These are phyloP conservation scores for Lentinula boryana DNA, from an alignment of 768 basidiomycete genomes.

Conservation along the genomic window DNA sequence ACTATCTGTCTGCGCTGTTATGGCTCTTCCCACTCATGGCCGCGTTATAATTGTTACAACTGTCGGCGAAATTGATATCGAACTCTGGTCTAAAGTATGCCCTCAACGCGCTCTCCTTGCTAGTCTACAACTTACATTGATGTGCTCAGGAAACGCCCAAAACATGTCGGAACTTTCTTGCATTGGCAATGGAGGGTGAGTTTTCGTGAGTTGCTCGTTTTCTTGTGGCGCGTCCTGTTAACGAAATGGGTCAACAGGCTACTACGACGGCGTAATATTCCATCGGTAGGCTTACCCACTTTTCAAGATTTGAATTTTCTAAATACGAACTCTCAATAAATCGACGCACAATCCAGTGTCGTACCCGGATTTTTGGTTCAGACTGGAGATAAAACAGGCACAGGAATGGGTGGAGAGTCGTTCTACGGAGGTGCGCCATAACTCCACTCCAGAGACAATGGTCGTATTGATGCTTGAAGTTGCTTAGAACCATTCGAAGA, in stretches of 20 bases:
- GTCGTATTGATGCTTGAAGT: neutral
- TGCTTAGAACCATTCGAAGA: constrained; percentile 85
- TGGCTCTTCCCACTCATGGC: constrained; percentile 84
- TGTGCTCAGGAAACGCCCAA: constrained; percentile 78
- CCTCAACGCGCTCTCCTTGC: neutral
- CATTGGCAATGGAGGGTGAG: constrained; percentile 85
- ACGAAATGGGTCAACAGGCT: constrained; percentile 44
- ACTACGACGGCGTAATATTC: constrained; percentile 94
- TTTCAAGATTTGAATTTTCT: neutral
- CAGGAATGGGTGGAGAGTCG: constrained; percentile 89
- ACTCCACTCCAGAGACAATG: neutral
- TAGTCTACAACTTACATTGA: neutral
- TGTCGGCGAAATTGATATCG: constrained; percentile 82
- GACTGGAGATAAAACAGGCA: constrained; percentile 89
- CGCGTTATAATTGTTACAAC: constrained; percentile 87
- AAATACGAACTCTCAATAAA: neutral
- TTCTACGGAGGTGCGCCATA: constrained; percentile 76
- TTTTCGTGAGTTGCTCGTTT: constrained; percentile 1
- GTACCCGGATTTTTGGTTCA: constrained; percentile 92
- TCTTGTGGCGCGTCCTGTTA: neutral
- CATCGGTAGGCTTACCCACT: constrained; percentile 54
- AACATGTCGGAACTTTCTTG: constrained; percentile 87
- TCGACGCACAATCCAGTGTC: constrained; percentile 37
- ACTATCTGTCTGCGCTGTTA: constrained; percentile 24
- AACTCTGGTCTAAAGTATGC: constrained; percentile 85